phyloP scores from a whole-genome alignment of 2,329 filamentous ascomycete species.

The Penicillium sp. region DNA sequence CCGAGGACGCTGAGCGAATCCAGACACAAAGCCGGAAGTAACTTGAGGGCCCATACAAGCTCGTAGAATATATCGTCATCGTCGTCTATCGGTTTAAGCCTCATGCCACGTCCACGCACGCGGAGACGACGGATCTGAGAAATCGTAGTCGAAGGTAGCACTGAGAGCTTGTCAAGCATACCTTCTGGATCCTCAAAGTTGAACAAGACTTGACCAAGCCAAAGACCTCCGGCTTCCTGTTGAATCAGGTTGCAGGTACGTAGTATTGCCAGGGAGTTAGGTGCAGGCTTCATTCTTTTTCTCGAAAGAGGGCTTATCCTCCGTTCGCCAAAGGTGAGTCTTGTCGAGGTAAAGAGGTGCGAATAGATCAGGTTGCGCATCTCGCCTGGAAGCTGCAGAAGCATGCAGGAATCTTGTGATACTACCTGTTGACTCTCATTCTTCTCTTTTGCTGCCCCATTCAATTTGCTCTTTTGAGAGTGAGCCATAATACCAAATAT shows the following conservation, averaged over 20 bases:
- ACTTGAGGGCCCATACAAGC: conserved; percentile 16
- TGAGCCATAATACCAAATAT: conserved; percentile 1
- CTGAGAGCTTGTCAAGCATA: conserved; percentile 16
- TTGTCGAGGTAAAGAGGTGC: conserved; percentile 14
- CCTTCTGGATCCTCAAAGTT: conserved; percentile 11
- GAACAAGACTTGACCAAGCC: conserved; percentile 15
- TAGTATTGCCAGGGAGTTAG: conserved; percentile 15
- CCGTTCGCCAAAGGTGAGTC: conserved; percentile 12
- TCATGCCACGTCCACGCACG: conserved; percentile 1
- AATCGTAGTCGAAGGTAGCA: conserved; percentile 11
- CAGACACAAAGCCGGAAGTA: conserved; percentile 17
- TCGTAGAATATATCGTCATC: conserved; percentile 14
- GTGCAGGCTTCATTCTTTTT: conserved; percentile 1
- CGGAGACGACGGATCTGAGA: conserved; percentile 17
- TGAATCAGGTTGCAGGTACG: conserved; percentile 16
- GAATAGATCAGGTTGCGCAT: conserved; percentile 16
- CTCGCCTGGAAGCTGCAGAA: conserved; percentile 14
- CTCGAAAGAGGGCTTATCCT: background rate
- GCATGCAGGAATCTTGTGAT: conserved; percentile 15
- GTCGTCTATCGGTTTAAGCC: background rate
- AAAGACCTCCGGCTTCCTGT: conserved; percentile 12
- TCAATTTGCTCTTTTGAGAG: conserved; percentile 1
- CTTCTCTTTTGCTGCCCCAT: conserved; percentile 2
- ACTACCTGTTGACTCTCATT: conserved; percentile 17
- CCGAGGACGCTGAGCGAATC: conserved; percentile 17